phyloP scores from a whole-genome alignment of 1,284 basidiomycete species.

The Tilletia setariae region DNA sequence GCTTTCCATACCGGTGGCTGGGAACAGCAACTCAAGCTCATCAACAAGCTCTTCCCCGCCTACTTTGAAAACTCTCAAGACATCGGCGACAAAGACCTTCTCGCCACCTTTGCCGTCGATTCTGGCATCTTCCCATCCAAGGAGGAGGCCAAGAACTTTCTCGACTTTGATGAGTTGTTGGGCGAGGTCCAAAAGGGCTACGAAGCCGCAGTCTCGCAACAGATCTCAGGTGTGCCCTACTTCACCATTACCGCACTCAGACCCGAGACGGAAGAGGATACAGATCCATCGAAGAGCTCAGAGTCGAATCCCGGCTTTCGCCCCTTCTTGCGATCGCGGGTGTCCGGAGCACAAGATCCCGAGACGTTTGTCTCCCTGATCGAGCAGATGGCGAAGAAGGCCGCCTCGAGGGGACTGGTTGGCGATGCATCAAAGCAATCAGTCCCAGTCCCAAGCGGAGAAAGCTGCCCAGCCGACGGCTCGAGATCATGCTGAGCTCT shows the following conservation, averaged over 20 bases:
- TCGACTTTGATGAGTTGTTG: background rate
- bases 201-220: background rate
- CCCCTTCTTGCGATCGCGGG: background rate
- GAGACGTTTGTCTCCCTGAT: background rate
- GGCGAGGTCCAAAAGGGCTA: slow-evolving; percentile 12
- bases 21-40: slow-evolving; percentile 14
- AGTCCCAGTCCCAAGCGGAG: too few relatives aligned
- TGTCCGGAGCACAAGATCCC: slow-evolving; percentile 7
- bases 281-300: background rate
- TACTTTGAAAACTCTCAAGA: slow-evolving; percentile 17
- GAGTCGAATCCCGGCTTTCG: background rate
- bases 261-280: background rate
- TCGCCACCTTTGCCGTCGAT: slow-evolving; percentile 2
- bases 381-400: slow-evolving; percentile 11
- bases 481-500: too few relatives aligned
- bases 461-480: too few relatives aligned
- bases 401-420: background rate
- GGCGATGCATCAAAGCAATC: background rate
- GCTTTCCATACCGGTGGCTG: slow-evolving; percentile 17
- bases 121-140: slow-evolving; percentile 5
- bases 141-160: background rate
- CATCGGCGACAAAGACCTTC: slow-evolving; percentile 2
- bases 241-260: slow-evolving; percentile 15
- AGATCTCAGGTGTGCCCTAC: slow-evolving; percentile 22
- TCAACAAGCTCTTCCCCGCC: slow-evolving; percentile 16